A percentile compares a stretch with the other conserved stretches of the same genome.
Evolutionary conservation across 1,284 basidiomycete genomes (phyloP).

Genomic region (Tetrapyrgos nigripes): DNA sequence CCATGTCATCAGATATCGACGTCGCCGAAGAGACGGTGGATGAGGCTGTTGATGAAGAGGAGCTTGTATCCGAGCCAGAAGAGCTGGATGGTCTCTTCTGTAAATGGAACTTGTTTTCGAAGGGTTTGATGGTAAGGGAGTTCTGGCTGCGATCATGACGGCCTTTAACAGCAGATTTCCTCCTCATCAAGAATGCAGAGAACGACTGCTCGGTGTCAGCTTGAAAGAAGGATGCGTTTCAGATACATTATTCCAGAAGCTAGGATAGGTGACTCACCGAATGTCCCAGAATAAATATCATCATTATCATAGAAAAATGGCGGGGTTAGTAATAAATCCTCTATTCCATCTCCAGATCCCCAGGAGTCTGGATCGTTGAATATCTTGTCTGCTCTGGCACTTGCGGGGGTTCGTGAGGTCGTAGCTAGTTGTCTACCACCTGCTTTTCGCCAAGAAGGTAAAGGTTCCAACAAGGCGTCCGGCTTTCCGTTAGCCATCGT

Average conservation of each 20-base stretch:
- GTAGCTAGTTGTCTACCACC: neutral
- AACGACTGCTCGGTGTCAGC: neutral
- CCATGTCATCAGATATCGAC: constrained; percentile 5
- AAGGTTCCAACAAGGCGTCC: constrained; percentile 2
- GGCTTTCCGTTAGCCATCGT: constrained; percentile 4
- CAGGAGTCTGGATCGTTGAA: constrained; percentile 19
- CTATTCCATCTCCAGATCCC: constrained; percentile 5
- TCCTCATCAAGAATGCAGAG: no score
- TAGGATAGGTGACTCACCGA: neutral
- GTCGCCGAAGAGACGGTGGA: constrained; percentile 9
- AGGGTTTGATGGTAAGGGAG: constrained; percentile 7
- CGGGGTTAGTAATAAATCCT: neutral
- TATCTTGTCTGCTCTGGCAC: constrained; percentile 16
- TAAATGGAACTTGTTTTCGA: constrained; percentile 11
- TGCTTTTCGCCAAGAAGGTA: constrained; percentile 4
- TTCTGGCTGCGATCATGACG: neutral
- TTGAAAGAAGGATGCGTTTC: neutral
- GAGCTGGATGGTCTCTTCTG: constrained; percentile 1
- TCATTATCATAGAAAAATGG: constrained; percentile 1
- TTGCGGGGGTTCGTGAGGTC: constrained; percentile 10
- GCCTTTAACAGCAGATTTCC: constrained; percentile 2
- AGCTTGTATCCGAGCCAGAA: constrained; percentile 4
- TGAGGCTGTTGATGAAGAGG: neutral
- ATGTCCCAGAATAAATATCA: constrained; percentile 2
- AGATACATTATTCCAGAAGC: neutral